A percentile compares a stretch with the other conserved stretches of the same genome.
Conservation (phyloP, 1,284 basidiomycete species). For the Leccinum griseonigrum region DNA sequence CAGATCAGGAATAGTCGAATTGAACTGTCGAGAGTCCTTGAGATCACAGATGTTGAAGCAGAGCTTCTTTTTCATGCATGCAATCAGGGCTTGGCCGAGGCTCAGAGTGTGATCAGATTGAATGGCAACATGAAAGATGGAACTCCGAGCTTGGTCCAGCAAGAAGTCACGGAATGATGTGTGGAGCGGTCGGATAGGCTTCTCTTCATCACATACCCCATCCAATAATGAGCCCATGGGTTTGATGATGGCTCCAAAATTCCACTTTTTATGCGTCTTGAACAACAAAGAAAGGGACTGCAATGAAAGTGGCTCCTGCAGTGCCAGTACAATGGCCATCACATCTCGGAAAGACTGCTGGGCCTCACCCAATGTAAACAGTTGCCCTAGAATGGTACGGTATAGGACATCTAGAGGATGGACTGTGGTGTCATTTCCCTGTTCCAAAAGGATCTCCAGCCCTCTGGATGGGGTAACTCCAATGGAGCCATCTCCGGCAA, state of each 20-base stretch:
- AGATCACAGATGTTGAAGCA: not conserved
- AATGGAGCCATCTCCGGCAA: not conserved
- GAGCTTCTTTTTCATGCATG: not conserved
- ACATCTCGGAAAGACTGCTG: not conserved
- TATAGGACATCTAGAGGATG: not conserved
- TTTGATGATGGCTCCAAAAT: not conserved
- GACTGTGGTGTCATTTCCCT: not conserved
- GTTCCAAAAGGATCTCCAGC: not conserved
- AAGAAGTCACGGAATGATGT: not conserved
- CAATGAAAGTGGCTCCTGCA: not conserved
- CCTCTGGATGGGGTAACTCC: not conserved
- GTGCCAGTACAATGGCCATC: not conserved
- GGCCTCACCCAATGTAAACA: not conserved
- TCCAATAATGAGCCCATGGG: not conserved
- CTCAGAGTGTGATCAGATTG: not conserved
- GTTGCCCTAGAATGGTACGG: not conserved
- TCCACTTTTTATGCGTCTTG: not conserved
- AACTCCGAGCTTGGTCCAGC: not conserved
- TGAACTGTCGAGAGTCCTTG: not conserved
- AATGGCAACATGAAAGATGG: not conserved
- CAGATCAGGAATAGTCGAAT: not conserved
- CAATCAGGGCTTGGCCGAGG: not conserved
- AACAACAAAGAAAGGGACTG: not conserved
- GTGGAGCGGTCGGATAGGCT: not conserved
- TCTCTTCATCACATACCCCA: not conserved